Evolutionary conservation across 2,329 filamentous ascomycete species (phyloP), one percentile per base, ranked within the genome.

Genomic region (Penicillium hesseltinei): DNA sequence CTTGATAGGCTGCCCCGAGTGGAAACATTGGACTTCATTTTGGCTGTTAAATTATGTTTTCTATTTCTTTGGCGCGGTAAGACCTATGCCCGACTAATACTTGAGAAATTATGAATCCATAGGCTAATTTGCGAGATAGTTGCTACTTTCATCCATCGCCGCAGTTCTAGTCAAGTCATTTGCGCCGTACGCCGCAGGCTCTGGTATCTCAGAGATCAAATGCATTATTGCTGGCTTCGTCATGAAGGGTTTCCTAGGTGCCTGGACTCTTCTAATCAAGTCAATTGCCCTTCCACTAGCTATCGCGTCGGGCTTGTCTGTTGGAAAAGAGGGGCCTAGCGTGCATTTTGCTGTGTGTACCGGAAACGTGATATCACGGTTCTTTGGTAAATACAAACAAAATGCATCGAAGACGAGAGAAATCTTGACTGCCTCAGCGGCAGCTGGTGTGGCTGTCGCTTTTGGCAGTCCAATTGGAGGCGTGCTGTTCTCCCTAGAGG

Each of bases 341-440:
- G 94, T 99, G n/a, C 94, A 99, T 75, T 99, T 97, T 71, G 94
- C 94, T 4, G 94, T 97, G 7, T 97, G 94, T 70, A 96, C 92
- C 0, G 94, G 94, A 57, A 97, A 96, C 73, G 93, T 99, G 62
- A 94, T 99, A 58, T 96, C 92, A 31, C 84, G 91, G 46, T 83
- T 97, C 62, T 99, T 99, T 72, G 85, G 87, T 72, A 97, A 97
- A 75, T 99, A 97, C 73, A 88, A 86, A 69, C 85, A 87, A 53
- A 97, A 94, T 74, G 93, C 93, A 1, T 91, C 91, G 54, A 97
- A 97, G 76, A 97, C 91, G 5, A 84, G 94, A 54, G 94, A 99
- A 77, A 95, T 99, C 27, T 78, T 99, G 63, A 97, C 91, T 67
- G 94, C 94, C 27, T 96, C 91, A 62, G 94, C 94, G 27, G 94